Base-by-base conservation (phyloP, 768 basidiomycete genomes). In the Tephrocybe rancida region DNA sequence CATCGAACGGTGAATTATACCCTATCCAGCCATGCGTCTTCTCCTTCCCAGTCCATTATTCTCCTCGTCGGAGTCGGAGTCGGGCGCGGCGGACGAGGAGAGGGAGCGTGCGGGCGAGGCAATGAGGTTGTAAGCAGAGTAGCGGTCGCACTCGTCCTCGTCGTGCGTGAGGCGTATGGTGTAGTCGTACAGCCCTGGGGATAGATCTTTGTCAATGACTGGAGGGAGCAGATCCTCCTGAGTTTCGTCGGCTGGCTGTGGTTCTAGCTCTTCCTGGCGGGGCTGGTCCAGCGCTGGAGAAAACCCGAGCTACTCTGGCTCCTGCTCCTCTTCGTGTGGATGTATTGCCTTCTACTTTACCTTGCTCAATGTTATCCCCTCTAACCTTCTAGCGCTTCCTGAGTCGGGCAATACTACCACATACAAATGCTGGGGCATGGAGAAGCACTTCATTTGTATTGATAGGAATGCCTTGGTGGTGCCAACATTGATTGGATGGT, bases 1-100 rank as follows among this genome's bases (percentile, higher is more conserved):
- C 71, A 53, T 84, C 80, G 51, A 82, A 79, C 56, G 85, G 84
- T 3, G 85, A 84, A 54, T 78, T 82, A 60, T 77, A 84, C 2
- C 74, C 76, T 67, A 72, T 68, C 56, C 70, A 76, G 34, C 71
- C 63, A 16, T 65, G 42, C 11, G 50, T 9, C 27, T 54, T 50
- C 22, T 47, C 47, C 41, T 63, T 57, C 19, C 50, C 53, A 26
- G 26, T 45, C 35, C 34, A 57, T 59, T 32, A 29, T 48, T 16
- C 25, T 54, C 48, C 57, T 64, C 4, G 1, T 61, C 62, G 1
- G 56, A 63, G 0, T 65, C 67, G 1, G 63, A 66, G 30, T 69
- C 68, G 0, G 68, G 69, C 14, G 63, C 72, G 0, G 69, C 70
- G 14, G 72, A 64, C 2, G 71, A 70, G 8, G 70, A 71, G 10